Evolutionary conservation across 192 early-diverging fungal species (phyloP).

Genomic region (Backusella circina): DNA sequence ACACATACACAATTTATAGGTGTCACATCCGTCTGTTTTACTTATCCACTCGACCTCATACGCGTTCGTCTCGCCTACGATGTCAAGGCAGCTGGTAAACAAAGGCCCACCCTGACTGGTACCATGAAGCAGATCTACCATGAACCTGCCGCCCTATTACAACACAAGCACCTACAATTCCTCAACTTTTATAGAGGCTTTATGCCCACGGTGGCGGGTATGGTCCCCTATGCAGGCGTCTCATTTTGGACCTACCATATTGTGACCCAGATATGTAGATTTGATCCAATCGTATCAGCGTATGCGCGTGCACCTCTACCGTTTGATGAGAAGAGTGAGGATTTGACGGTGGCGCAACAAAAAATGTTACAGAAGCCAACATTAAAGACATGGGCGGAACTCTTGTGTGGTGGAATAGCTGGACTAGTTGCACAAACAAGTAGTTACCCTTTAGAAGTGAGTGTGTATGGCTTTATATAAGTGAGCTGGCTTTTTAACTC

Average conservation of each 20-base stretch:
- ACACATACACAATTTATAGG: slow-evolving; percentile 40
- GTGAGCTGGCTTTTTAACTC: too few species aligned
- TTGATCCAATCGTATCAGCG: slow-evolving; percentile 30
- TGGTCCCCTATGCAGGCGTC: slow-evolving; percentile 96
- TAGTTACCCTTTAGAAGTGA: slow-evolving; percentile 85
- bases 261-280: slow-evolving; percentile 59
- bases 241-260: slow-evolving; percentile 88
- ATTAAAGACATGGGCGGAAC: slow-evolving; percentile 72
- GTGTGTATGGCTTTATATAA: too few species aligned
- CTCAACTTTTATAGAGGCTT: slow-evolving; percentile 95
- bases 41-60: slow-evolving; percentile 93
- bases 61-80: slow-evolving; percentile 95
- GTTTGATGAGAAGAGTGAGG: slow-evolving; percentile 1
- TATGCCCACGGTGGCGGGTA: slow-evolving; percentile 80
- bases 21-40: slow-evolving; percentile 79
- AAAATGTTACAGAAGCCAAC: slow-evolving; percentile 34
- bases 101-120: slow-evolving; percentile 2
- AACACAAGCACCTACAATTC: slow-evolving; percentile 21
- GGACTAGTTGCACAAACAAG: slow-evolving; percentile 85
- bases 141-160: slow-evolving; percentile 58
- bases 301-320: slow-evolving; percentile 30
- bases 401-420: slow-evolving; percentile 77
- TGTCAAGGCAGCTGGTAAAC: slow-evolving; percentile 35
- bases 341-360: slow-evolving; percentile 18
- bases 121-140: slow-evolving; percentile 62